Base-by-base conservation (phyloP, 805 yeast genomes). In the Saccharomycopsis malanga region DNA sequence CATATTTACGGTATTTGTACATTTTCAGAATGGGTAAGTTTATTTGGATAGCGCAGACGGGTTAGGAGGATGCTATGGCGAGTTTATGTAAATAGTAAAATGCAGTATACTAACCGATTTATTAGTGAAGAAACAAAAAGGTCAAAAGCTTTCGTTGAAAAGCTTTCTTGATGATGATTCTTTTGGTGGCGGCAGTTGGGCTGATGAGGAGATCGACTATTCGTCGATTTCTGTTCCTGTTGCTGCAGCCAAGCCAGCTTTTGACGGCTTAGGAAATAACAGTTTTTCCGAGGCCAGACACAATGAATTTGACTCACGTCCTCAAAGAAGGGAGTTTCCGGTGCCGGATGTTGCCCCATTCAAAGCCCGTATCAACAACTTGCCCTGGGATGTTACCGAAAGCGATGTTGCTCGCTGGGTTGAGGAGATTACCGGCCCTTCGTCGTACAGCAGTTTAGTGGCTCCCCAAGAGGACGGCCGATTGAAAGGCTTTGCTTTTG, bases 271-370 rank as follows among this genome's bases (percentile, higher is more conserved):
- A 42, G 62, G 58, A 40, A 45, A 54, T n/a, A 42, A 42, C 25
- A 41, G 54, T 39, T 56, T 57, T 39, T 56, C 59, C 43, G n/a
- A n/a, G n/a, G n/a, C n/a, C n/a, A 55, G 55, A 14, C 57, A 57
- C 49, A 51, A 66, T 37, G 57, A 65, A 44, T 55, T 60, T 49
- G 60, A 65, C 25, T n/a, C n/a, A n/a, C 58, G 69, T 55, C 68
- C 69, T 54, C 77, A 75, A 53, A 76, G 86, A 66, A 72, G 70
- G 32, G 89, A 83, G 61, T 83, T 69, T 57, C 95, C 96, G 37
- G 73, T 93, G 52, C 99, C 99, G 39, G 91, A 87, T 58, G 74
- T 69, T 44, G 88, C 97, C 17, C 99, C 99, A 46, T 93, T 67
- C 73, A 83, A 85, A 59, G 97, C 96, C n/a, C 79, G 87, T 63